These are phyloP conservation scores for Ceratocystis colombiana DNA, from an alignment of 2,329 filamentous ascomycete genomes.

Conservation along the genomic window DNA sequence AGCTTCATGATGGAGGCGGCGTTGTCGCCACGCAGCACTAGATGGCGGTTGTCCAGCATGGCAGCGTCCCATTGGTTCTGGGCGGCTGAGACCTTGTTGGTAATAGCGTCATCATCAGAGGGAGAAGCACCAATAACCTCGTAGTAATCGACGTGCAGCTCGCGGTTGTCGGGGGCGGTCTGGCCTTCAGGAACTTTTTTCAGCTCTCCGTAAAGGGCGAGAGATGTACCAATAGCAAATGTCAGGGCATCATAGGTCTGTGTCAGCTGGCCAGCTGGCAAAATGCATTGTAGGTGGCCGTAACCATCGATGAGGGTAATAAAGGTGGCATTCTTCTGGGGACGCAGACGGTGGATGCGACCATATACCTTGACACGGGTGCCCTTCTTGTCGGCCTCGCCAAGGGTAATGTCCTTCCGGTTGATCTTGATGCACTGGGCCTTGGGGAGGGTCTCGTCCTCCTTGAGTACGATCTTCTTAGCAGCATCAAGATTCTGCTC, in stretches of 20 bases:
- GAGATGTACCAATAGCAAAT: conserved; percentile 76
- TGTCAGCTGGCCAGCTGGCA: conserved; percentile 65
- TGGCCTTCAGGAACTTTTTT: conserved; percentile 66
- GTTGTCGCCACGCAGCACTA: conserved; percentile 74
- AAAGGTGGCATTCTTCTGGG: conserved; percentile 78
- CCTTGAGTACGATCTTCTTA: conserved; percentile 59
- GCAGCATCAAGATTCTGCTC: conserved; percentile 61
- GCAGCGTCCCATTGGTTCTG: conserved; percentile 48
- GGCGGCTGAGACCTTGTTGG: conserved; percentile 54
- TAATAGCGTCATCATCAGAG: conserved; percentile 81
- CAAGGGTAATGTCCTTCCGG: conserved; percentile 53
- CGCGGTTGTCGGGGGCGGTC: conserved; percentile 71
- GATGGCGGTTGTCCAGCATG: conserved; percentile 71
- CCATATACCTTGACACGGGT: conserved; percentile 71
- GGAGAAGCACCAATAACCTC: conserved; percentile 68
- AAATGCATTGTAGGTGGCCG: conserved; percentile 66
- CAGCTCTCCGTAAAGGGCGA: conserved; percentile 76
- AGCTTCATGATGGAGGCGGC: conserved; percentile 82
- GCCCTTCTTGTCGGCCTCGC: conserved; percentile 51
- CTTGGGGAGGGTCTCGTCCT: conserved; percentile 63
- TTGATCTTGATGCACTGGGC: conserved; percentile 67
- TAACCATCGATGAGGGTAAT: conserved; percentile 79
- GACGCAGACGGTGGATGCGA: conserved; percentile 68
- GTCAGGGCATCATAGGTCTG: conserved; percentile 88
- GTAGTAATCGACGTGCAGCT: conserved; percentile 86